phyloP scores from a whole-genome alignment of 768 basidiomycete genomes.

The Kwoniella dejecticola region DNA sequence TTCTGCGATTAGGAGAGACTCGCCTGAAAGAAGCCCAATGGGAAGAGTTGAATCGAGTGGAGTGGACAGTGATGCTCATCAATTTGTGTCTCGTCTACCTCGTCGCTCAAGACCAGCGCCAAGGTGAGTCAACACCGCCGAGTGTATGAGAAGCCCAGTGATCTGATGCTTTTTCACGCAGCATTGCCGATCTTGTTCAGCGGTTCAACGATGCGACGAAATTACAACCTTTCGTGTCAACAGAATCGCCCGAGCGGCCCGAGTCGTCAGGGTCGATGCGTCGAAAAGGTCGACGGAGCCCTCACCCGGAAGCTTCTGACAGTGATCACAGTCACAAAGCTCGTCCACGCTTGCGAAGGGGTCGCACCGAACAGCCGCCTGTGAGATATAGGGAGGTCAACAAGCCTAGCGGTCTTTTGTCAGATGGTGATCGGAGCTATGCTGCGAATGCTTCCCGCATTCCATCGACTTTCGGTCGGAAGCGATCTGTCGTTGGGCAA shows the following conservation, averaged over 20 bases:
- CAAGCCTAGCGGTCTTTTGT: constrained; percentile 62
- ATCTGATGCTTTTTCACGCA: constrained; percentile 10
- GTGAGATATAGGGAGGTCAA: constrained; percentile 28
- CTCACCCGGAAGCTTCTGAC: constrained; percentile 63
- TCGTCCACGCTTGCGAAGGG: constrained; percentile 46
- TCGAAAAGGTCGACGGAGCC: constrained; percentile 21
- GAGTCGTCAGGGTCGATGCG: constrained; percentile 31
- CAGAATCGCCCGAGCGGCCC: constrained; percentile 32
- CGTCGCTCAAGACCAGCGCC: constrained; percentile 50
- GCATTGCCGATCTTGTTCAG: constrained; percentile 80
- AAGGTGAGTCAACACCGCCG: no score
- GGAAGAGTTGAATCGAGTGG: constrained; percentile 47
- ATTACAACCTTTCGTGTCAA: constrained; percentile 16
- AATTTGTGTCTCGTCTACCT: constrained; percentile 53
- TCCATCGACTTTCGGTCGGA: constrained; percentile 24
- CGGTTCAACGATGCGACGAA: constrained; percentile 46
- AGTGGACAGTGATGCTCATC: constrained; percentile 43
- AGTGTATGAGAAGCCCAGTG: neutral
- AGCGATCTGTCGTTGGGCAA: constrained; percentile 4
- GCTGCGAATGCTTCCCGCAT: constrained; percentile 84
- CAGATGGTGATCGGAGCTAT: constrained; percentile 89
- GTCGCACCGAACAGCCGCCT: constrained; percentile 47
- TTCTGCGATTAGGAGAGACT: constrained; percentile 43
- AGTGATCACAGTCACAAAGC: constrained; percentile 68
- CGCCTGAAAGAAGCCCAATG: constrained; percentile 10